These are phyloP conservation scores for Rhizopogon rudus DNA, from an alignment of 768 basidiomycete species.

Conservation along the genomic window DNA sequence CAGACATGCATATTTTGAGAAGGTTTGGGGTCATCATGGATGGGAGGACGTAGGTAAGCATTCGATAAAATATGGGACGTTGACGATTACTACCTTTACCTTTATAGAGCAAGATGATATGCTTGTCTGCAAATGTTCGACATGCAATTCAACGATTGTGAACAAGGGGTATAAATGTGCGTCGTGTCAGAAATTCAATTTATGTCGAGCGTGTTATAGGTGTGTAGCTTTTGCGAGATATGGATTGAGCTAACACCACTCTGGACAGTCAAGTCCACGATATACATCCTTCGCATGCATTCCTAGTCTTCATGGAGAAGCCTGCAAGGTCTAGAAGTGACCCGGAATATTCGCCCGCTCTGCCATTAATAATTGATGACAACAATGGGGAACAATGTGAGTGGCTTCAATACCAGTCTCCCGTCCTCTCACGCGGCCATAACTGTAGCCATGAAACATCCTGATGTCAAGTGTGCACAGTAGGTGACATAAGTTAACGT, in stretches of 20 bases:
- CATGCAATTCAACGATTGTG: conserved; percentile 61
- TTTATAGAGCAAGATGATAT: conserved; percentile 69
- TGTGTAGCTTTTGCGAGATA: conserved; percentile 22
- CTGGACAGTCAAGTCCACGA: conserved; percentile 76
- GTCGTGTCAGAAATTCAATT: conserved; percentile 71
- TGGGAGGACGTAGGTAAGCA: conserved; percentile 88
- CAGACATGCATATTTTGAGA: conserved; percentile 83
- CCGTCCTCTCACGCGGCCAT: conserved; percentile 2
- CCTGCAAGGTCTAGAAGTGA: conserved; percentile 36
- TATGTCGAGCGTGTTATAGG: conserved; percentile 85
- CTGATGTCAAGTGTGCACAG: conserved; percentile 84
- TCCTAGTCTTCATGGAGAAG: conserved; percentile 74
- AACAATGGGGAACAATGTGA: conserved; percentile 57
- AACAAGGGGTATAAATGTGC: conserved; percentile 80
- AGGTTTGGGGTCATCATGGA: conserved; percentile 75
- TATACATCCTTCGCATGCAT: conserved; percentile 85
- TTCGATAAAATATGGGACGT: not conserved
- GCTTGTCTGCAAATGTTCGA: conserved; percentile 65
- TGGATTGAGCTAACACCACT: conserved; percentile 2
- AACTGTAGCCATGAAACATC: conserved; percentile 63
- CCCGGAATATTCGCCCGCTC: conserved; percentile 28
- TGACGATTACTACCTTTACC: not conserved
- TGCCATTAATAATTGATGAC: conserved; percentile 26
- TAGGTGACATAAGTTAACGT: conserved; percentile 33
- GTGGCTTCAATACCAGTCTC: conserved; percentile 15